Base-by-base conservation (phyloP, 2,329 filamentous ascomycete genomes). In the Periconia sp. region DNA sequence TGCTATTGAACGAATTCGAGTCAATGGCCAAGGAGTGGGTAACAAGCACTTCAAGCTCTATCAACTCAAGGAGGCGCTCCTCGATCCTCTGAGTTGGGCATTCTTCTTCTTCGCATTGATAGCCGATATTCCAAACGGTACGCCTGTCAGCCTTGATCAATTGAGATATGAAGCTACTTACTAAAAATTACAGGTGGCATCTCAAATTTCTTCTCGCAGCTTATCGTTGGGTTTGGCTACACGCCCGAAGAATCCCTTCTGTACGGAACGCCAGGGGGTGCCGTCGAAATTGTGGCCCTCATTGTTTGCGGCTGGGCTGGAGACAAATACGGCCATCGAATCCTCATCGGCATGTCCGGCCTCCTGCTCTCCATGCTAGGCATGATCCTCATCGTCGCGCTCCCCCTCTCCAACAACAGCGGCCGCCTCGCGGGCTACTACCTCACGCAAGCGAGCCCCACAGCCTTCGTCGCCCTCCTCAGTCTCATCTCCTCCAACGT, bases 21-120 rank as follows among this genome's bases (percentile, higher is more conserved):
- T 85, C 19, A 93, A 93, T 62, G 85, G 91, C 67, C 90, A 90
- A 55, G 90, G 90, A 0, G 86, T 89, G 15, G 87, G 86, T 1
- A 88, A 85, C 56, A 85, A 85, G 58, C 81, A 88, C 56, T 89
- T 87, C 72, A 88, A 88, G 58, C 78, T 81, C 74, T 79, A 82
- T 19, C 90, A 94, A 57, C 76, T 88, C 1, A 77, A 81, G 15
- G 83, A 86, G 59, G 82, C 83, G 0, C 62, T 86, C 7, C 53
- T 76, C 3, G 84, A 86, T 58, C 83, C 83, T 0, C 73, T 85
- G 69, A 81, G 81, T 1, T 86, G 84, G 84, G 81, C 81, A 0
- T 84, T 85, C 64, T 79, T 82, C 49, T 79, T 84, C 57, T 85
- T 80, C 62, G 81, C 82, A 0, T 61, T 85, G 7, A 74, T 82